phyloP scores from a whole-genome alignment of 139 green algal species.

The Asterochloris erici region DNA sequence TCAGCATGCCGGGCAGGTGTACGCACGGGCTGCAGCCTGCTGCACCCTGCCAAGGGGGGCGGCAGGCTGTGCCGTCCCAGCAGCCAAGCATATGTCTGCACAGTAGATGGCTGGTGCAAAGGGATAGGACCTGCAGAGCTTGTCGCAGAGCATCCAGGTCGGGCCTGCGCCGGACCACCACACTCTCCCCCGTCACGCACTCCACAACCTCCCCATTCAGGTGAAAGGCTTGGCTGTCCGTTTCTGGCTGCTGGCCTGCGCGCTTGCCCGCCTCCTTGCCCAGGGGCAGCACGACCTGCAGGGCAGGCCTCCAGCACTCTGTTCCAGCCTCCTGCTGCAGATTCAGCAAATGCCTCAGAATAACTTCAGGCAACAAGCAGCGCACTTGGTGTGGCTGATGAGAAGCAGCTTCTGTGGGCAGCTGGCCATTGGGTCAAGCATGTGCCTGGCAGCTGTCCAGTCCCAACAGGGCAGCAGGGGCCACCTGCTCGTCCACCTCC shows the following conservation, averaged over 20 bases:
- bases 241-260: constrained; percentile 8
- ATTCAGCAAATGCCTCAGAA: constrained; percentile 56
- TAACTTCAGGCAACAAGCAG: constrained; percentile 87
- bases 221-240: not conserved
- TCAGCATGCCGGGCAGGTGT: not conserved
- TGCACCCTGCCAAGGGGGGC: not conserved
- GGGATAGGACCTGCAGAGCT: constrained; percentile 33
- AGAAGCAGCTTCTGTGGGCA: no score
- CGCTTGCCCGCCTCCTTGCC: constrained; percentile 32
- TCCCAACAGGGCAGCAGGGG: no score
- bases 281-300: constrained; percentile 68
- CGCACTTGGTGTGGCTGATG: not conserved
- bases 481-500: constrained; percentile 83
- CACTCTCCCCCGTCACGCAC: constrained; percentile 72
- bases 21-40: not conserved
- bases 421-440: no score
- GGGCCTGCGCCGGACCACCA: constrained; percentile 58
- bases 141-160: constrained; percentile 53
- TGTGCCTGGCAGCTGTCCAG: no score
- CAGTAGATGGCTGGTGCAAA: not conserved
- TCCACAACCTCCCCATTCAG: constrained; percentile 29
- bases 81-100: not conserved
- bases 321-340: constrained; percentile 81
- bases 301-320: constrained; percentile 47
- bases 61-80: not conserved